These are phyloP conservation scores for Penicillium glabrum DNA, from an alignment of 2,329 filamentous ascomycete genomes.

Conservation along the genomic window DNA sequence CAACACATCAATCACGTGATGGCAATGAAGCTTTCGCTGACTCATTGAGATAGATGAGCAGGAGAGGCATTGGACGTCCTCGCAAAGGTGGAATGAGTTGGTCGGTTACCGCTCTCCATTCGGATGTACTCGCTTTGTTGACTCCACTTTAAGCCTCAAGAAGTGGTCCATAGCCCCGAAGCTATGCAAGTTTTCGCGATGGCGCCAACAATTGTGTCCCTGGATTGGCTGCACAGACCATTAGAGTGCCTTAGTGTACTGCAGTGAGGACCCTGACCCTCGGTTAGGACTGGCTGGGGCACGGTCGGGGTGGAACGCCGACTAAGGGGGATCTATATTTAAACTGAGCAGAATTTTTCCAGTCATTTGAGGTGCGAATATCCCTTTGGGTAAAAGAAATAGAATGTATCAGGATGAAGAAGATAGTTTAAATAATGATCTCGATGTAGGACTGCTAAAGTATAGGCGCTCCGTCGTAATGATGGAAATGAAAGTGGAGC, in stretches of 20 bases:
- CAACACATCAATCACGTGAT: too few species aligned
- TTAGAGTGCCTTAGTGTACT: not conserved
- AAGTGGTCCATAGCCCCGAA: not conserved
- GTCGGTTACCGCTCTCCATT: not conserved
- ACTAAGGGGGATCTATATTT: conserved; percentile 16
- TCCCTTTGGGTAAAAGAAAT: not conserved
- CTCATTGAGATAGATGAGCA: too few species aligned
- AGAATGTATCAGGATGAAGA: not conserved
- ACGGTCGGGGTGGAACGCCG: conserved; percentile 8
- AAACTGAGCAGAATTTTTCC: not conserved
- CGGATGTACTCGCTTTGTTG: not conserved
- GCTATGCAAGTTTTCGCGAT: not conserved
- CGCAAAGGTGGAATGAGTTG: not conserved
- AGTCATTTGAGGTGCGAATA: not conserved
- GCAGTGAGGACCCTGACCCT: not conserved
- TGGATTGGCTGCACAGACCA: not conserved
- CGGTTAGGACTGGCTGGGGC: not conserved
- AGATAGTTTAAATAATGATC: not conserved
- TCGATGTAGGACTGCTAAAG: too few species aligned
- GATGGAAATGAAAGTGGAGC: not conserved
- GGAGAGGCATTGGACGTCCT: not conserved
- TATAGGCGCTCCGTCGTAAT: not conserved
- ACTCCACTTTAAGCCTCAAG: not conserved
- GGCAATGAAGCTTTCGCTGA: too few species aligned
- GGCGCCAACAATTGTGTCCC: not conserved